A percentile compares a stretch with the other conserved stretches of the same genome.
These are phyloP conservation scores for Tricholoma sp. DNA, from an alignment of 768 basidiomycete species.

Conservation along the genomic window DNA sequence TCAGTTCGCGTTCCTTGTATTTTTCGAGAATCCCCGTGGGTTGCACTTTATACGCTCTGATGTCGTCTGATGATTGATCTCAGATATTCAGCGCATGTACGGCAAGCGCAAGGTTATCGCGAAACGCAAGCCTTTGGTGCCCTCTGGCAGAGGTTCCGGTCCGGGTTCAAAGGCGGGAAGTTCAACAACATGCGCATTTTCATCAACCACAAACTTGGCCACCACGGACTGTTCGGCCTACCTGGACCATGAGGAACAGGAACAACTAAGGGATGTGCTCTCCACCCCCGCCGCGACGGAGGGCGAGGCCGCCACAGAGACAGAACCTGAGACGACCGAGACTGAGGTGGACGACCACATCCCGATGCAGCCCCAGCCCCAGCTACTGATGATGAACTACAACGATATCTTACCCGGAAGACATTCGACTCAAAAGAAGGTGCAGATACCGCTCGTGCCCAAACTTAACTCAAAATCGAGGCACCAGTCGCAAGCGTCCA, in stretches of 20 bases:
- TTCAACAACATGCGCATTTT: slow-evolving; percentile 9
- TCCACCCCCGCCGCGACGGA: slow-evolving; percentile 66
- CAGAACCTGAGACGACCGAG: slow-evolving; percentile 60
- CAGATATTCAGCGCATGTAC: slow-evolving; percentile 92
- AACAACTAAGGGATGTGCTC: slow-evolving; percentile 22
- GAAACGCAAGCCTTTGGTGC: slow-evolving; percentile 62
- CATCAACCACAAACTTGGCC: not conserved
- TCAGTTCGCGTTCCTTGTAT: slow-evolving; percentile 93
- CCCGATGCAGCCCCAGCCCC: slow-evolving; percentile 62
- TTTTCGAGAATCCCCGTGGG: slow-evolving; percentile 97
- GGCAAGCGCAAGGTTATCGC: slow-evolving; percentile 90
- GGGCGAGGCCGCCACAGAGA: slow-evolving; percentile 70
- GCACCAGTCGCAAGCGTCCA: slow-evolving; percentile 29
- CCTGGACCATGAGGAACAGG: not conserved
- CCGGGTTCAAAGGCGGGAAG: slow-evolving; percentile 8
- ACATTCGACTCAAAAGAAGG: slow-evolving; percentile 16
- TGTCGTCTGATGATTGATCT: slow-evolving; percentile 2
- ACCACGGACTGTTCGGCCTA: not conserved
- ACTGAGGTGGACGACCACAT: slow-evolving; percentile 45
- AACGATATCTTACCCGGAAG: slow-evolving; percentile 28
- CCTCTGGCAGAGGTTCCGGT: slow-evolving; percentile 11
- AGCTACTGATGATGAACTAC: slow-evolving; percentile 49
- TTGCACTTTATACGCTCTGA: slow-evolving; percentile 7
- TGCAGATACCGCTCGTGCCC: not conserved
- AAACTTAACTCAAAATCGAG: slow-evolving; percentile 6